Conservation (phyloP, 208 protist genomes). For the Acanthamoeba royreba region DNA sequence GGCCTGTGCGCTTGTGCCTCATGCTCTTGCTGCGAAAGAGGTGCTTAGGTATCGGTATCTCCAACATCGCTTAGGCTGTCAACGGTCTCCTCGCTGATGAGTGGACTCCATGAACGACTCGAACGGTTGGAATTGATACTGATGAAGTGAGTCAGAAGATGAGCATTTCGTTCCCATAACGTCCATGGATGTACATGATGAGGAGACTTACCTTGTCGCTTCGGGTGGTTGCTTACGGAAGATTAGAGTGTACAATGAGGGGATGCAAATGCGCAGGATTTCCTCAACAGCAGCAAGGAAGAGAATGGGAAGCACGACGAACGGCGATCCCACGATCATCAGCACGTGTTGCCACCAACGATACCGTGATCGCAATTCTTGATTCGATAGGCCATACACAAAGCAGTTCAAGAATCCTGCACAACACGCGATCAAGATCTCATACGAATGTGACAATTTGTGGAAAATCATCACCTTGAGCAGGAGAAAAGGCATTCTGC, state of each 20-base stretch:
- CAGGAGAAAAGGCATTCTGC: neutral
- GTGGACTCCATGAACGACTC: neutral
- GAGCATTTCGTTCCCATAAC: neutral
- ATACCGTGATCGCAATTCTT: neutral
- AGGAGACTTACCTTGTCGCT: too few species aligned
- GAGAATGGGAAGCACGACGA: neutral
- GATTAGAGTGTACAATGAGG: neutral
- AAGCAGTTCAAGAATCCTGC: conserved; percentile 21
- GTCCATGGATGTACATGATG: too few species aligned
- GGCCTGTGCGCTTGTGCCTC: too few species aligned
- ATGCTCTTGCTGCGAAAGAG: too few species aligned
- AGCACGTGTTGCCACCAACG: neutral
- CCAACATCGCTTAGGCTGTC: neutral
- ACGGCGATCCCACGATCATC: neutral
- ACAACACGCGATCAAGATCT: too few species aligned
- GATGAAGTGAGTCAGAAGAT: neutral
- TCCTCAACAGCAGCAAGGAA: neutral
- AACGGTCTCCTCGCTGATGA: neutral
- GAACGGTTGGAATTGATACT: neutral
- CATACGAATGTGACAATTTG: too few species aligned
- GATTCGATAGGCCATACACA: neutral
- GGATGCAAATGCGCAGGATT: neutral
- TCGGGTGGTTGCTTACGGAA: neutral
- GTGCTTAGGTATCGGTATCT: neutral
- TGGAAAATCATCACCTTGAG: neutral